Base-by-base conservation (phyloP, 1,139 yeast genomes). In the Candida frijolesensis region DNA sequence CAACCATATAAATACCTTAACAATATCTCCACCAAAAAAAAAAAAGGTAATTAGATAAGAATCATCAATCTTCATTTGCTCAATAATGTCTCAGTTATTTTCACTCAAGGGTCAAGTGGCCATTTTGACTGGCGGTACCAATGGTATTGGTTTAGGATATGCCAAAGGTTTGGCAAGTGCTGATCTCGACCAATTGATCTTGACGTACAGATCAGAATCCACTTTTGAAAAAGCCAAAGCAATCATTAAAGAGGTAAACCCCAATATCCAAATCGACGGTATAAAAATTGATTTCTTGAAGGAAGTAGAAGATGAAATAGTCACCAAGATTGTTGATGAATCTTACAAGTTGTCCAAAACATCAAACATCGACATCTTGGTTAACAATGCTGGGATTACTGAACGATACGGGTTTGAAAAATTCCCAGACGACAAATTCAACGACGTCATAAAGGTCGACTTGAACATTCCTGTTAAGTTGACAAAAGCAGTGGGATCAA, bases 321-420 rank as follows among this genome's bases (percentile, higher is more conserved):
- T 61, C 19, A 56, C 64, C 63, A 37, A 74, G 68, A 70, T 69
- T 54, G 64, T 69, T 37, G 69, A 67, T 9, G 69, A 68, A 53
- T 79, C 75, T 39, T 60, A 68, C 47, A 54, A 59, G 16, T 70
- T 72, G 27, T 66, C 75, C 37, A 66, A 63, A 45, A 51, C 62
- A 30, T 52, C 51, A 1, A 60, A 64, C 34, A 70, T 81, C 51
- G 83, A 81, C 58, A 73, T 81, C 12, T 70, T 84, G 65, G 62
- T 82, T 55, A 82, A 81, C 59, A 80, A 82, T 58, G 86, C 85
- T 7, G 87, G 87, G 10, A 75, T 80, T 51, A 70, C 71, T 44
- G 54, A 62, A 45, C 65, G 81, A 25, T 63, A 60, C 25, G 71
- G 51, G 10, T 47, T 50, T 48, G 56, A 53, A 33, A 34, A 44